Evolutionary conservation across 768 basidiomycete species (phyloP).

Genomic region (Mycena alexandri): DNA sequence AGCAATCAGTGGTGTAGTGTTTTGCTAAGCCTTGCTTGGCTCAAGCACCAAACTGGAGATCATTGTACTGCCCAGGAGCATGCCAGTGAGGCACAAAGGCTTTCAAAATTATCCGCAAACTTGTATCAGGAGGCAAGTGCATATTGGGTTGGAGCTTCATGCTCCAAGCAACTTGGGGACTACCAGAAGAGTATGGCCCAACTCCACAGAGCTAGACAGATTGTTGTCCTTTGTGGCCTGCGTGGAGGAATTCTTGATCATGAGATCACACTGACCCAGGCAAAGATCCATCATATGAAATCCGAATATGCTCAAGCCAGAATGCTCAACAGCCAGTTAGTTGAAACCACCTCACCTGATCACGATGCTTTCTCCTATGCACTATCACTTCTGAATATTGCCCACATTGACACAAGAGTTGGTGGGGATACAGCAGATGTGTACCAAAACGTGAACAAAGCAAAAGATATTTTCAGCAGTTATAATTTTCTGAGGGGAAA

Average conservation of each 20-base stretch:
- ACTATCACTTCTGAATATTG: constrained; percentile 3
- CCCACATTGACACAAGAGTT: neutral
- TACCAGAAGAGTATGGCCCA: neutral
- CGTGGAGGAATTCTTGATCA: neutral
- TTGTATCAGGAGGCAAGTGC: neutral
- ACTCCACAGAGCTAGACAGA: neutral
- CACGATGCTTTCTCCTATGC: no score
- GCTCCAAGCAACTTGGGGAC: neutral
- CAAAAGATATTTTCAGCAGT: neutral
- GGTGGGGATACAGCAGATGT: neutral
- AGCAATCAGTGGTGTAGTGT: neutral
- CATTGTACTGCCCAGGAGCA: neutral
- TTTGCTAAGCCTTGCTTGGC: neutral
- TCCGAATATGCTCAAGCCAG: no score
- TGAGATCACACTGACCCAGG: constrained; percentile 1
- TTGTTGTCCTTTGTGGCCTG: neutral
- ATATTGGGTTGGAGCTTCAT: neutral
- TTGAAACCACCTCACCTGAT: no score
- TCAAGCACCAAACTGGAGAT: neutral
- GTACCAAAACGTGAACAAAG: neutral
- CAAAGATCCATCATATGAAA: neutral
- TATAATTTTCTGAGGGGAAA: neutral
- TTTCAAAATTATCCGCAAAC: neutral
- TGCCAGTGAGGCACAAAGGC: neutral
- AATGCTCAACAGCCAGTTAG: no score